Evolutionary conservation across 352 stramenopile species (phyloP).

Genomic region (Globisporangium viniferum): DNA sequence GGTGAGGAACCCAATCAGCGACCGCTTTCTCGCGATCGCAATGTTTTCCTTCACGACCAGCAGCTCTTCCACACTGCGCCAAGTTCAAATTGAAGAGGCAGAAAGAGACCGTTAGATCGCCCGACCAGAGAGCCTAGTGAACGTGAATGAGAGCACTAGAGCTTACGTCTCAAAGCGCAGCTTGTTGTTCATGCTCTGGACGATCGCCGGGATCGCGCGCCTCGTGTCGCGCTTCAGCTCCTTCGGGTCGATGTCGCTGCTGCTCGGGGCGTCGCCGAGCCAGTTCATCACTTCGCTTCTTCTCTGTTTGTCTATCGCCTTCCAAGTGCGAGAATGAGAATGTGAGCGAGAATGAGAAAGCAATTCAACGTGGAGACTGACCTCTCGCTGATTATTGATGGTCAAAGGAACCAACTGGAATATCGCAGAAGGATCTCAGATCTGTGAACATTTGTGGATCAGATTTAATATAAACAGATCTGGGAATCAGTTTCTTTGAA

Average conservation of each 20-base stretch:
- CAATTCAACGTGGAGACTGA: too few species aligned
- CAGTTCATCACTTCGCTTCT: not conserved
- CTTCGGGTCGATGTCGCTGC: conserved; percentile 5
- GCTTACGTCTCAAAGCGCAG: conserved; percentile 8
- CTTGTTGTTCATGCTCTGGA: conserved; percentile 8
- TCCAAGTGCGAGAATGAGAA: not conserved
- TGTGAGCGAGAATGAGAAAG: too few species aligned
- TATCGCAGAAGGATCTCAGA: too few species aligned
- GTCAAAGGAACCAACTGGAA: too few species aligned
- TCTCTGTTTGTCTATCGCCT: not conserved
- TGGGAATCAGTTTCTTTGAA: too few species aligned
- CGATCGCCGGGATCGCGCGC: conserved; percentile 6
- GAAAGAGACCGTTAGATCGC: too few species aligned
- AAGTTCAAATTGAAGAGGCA: too few species aligned
- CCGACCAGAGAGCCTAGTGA: too few species aligned
- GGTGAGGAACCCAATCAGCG: not conserved
- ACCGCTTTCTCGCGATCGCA: conserved; percentile 6
- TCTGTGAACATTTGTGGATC: too few species aligned
- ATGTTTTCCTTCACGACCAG: conserved; percentile 7
- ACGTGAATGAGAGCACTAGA: too few species aligned
- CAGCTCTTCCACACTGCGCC: not conserved
- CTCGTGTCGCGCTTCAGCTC: conserved; percentile 6
- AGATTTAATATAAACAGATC: too few species aligned
- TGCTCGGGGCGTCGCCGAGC: not conserved
- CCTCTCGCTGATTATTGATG: too few species aligned